These are phyloP conservation scores for Telopea speciosissima DNA, from an alignment of 177 flowering plant genomes.

Conservation along the genomic window DNA sequence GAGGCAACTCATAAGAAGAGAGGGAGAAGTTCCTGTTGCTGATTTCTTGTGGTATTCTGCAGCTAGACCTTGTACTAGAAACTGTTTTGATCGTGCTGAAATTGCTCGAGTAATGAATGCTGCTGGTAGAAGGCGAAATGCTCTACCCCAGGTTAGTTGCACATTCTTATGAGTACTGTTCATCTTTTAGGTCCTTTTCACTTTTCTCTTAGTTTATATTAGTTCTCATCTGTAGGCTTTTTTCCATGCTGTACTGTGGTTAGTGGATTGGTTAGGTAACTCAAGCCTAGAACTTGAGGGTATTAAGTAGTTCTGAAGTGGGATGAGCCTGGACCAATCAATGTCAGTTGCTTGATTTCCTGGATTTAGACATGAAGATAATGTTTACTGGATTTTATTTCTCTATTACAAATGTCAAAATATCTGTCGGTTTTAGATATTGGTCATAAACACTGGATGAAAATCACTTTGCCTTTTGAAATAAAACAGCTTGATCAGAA, in stretches of 20 bases:
- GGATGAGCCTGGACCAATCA: too few species aligned
- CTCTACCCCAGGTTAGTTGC: slow-evolving; percentile 75
- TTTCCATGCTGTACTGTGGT: neutral
- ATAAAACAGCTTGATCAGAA: neutral
- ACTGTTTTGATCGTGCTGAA: slow-evolving; percentile 98
- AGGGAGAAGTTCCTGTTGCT: slow-evolving; percentile 93
- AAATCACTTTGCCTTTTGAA: neutral
- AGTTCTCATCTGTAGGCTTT: neutral
- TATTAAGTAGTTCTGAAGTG: too few species aligned
- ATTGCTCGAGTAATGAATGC: slow-evolving; percentile 98
- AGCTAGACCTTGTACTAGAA: slow-evolving; percentile 87
- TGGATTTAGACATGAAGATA: too few species aligned
- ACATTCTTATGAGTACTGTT: neutral
- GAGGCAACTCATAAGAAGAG: slow-evolving; percentile 75
- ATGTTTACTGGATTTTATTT: too few species aligned
- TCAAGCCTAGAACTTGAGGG: too few species aligned
- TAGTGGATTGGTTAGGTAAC: neutral
- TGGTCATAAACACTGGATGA: neutral
- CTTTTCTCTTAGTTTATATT: neutral
- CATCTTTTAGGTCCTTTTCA: neutral
- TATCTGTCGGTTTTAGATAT: neutral
- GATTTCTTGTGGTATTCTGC: slow-evolving; percentile 99
- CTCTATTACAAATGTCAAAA: too few species aligned
- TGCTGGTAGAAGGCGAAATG: slow-evolving; percentile 90
- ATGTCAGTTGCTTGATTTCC: too few species aligned